A percentile compares a stretch with the other conserved stretches of the same genome.
Evolutionary conservation across 169 alveolate genomes (phyloP).

Genomic region (Plasmodium vinckei): DNA sequence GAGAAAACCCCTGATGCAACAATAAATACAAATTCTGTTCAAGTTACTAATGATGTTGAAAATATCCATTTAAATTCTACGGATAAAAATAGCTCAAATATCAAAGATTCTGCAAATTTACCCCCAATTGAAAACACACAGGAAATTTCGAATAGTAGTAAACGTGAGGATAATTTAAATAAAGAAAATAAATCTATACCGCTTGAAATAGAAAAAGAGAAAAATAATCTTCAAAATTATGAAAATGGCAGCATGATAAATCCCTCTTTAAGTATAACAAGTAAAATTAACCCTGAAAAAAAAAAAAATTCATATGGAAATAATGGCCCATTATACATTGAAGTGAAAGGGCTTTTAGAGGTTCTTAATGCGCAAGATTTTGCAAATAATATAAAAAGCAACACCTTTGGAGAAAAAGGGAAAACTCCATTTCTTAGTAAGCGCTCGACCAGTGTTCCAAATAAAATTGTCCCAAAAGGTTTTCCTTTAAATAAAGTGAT

Average conservation of each 20-base stretch:
- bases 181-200: slow-evolving; percentile 19
- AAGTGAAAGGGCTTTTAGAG: slow-evolving; percentile 72
- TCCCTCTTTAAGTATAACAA: slow-evolving; percentile 7
- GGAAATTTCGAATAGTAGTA: slow-evolving; percentile 4
- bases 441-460: slow-evolving; percentile 65
- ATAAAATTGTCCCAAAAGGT: slow-evolving; percentile 39
- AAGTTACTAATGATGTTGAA: slow-evolving; percentile 38
- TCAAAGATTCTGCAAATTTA: slow-evolving; percentile 2
- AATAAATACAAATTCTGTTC: slow-evolving; percentile 1
- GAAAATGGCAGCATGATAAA: slow-evolving; percentile 1
- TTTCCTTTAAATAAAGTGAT: slow-evolving; percentile 2
- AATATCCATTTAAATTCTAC: slow-evolving; percentile 6
- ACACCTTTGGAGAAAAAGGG: slow-evolving; percentile 6
- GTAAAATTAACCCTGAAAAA: slow-evolving; percentile 14
- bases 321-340: slow-evolving; percentile 56
- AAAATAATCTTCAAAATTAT: slow-evolving; percentile 17
- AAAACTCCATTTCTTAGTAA: slow-evolving; percentile 30
- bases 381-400: slow-evolving; percentile 42
- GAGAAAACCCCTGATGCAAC: too few species aligned
- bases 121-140: slow-evolving; percentile 4
- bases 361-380: slow-evolving; percentile 61
- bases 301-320: background rate
- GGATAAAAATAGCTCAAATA: slow-evolving; percentile 12
- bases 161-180: slow-evolving; percentile 5
- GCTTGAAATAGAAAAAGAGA: slow-evolving; percentile 30